phyloP scores from a whole-genome alignment of 2,329 filamentous ascomycete genomes.

The Chaetomiaceae sp. region DNA sequence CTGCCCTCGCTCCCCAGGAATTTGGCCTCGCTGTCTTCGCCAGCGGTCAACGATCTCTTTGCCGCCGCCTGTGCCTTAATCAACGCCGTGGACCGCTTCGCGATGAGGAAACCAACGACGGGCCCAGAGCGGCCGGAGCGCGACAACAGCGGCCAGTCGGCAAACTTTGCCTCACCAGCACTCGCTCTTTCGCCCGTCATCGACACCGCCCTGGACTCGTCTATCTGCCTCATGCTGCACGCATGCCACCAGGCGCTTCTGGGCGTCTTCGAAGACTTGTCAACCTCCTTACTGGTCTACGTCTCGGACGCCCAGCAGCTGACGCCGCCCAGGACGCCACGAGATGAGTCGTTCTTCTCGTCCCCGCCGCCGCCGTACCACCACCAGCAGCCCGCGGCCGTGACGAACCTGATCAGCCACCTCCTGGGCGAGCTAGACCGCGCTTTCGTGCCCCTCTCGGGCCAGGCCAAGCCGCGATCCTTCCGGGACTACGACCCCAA shows the following conservation, averaged over 20 bases:
- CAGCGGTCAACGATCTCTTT: slow-evolving; percentile 15
- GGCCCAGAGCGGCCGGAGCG: not conserved
- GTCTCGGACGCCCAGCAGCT: not conserved
- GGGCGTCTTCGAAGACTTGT: slow-evolving; percentile 14
- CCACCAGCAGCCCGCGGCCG: slow-evolving; percentile 1
- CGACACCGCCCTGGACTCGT: slow-evolving; percentile 9
- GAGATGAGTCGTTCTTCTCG: not conserved
- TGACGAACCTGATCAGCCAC: slow-evolving; percentile 12
- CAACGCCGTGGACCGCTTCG: slow-evolving; percentile 11
- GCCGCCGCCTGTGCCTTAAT: slow-evolving; percentile 17
- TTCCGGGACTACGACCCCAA: no score
- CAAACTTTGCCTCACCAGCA: not conserved
- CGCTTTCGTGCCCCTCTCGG: not conserved
- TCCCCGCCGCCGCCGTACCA: not conserved
- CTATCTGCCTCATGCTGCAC: slow-evolving; percentile 4
- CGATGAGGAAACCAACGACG: not conserved
- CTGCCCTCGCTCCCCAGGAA: not conserved
- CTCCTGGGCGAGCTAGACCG: slow-evolving; percentile 8
- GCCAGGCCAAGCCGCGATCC: not conserved
- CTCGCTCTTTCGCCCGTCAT: not conserved
- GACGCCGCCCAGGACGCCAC: not conserved
- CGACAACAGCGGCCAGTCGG: no score
- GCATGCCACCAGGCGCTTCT: slow-evolving; percentile 15
- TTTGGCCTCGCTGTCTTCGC: slow-evolving; percentile 3
- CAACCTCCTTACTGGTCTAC: not conserved